Percentiles rank a stretch among this genome's conserved stretches.
Conservation (phyloP, 331 rosid genomes). For the Dryas integrifolia region DNA sequence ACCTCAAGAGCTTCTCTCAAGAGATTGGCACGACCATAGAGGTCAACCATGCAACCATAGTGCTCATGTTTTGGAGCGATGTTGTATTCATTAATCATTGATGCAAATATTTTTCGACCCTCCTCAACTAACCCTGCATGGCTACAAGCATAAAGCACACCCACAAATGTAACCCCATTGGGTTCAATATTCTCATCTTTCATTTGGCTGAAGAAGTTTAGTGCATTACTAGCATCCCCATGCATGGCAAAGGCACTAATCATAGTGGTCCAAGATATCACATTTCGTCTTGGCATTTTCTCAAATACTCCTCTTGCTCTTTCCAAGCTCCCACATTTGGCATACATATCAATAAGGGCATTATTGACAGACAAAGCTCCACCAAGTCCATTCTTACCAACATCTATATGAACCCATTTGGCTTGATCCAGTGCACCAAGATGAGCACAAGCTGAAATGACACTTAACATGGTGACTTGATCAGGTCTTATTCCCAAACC, state of each 20-base stretch:
- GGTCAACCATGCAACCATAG: conserved; percentile 93
- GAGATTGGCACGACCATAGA: conserved; percentile 74
- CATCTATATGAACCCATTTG: conserved; percentile 59
- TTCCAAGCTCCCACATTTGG: conserved; percentile 77
- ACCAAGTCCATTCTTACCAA: conserved; percentile 59
- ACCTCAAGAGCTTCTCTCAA: conserved; percentile 71
- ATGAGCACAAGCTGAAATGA: conserved; percentile 81
- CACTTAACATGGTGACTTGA: conserved; percentile 76
- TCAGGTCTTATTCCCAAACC: conserved; percentile 51
- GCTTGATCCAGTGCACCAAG: conserved; percentile 68
- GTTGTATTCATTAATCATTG: conserved; percentile 56
- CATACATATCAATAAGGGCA: conserved; percentile 86
- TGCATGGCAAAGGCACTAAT: conserved; percentile 75
- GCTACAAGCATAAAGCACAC: conserved; percentile 85
- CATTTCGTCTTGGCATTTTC: conserved; percentile 66
- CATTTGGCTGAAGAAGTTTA: conserved; percentile 61
- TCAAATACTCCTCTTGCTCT: conserved; percentile 63
- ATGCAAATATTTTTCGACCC: conserved; percentile 52
- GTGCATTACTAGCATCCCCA: conserved; percentile 63
- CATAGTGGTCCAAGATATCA: conserved; percentile 81
- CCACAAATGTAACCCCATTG: conserved; percentile 74
- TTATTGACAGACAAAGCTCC: conserved; percentile 52
- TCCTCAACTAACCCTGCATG: conserved; percentile 76
- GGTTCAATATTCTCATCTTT: conserved; percentile 50
- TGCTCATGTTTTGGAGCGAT: conserved; percentile 72